Evolutionary conservation across 805 yeast genomes (phyloP).

Genomic region (Nakazawaea holstii): DNA sequence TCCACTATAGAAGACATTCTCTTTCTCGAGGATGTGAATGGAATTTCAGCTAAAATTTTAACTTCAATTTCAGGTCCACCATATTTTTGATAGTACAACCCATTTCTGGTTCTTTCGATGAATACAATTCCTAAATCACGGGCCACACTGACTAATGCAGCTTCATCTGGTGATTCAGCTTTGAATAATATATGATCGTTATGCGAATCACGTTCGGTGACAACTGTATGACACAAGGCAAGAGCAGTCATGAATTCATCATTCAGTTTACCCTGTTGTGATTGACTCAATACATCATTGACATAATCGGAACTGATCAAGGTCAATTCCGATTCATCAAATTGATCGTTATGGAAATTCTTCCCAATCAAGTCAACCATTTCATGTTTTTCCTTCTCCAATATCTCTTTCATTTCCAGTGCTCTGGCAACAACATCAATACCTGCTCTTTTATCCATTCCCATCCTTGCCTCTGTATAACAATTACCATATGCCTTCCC

Average conservation of each 20-base stretch:
- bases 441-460: conserved; percentile 74
- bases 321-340: conserved; percentile 45
- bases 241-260: conserved; percentile 58
- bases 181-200: conserved; percentile 44
- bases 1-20: conserved; percentile 73
- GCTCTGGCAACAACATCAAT: conserved; percentile 64
- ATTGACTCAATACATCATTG: conserved; percentile 40
- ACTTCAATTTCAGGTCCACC: conserved; percentile 42
- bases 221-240: conserved; percentile 72
- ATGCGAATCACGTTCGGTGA: conserved; percentile 47
- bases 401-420: conserved; percentile 43
- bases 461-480: conserved; percentile 79
- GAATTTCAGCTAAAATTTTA: conserved; percentile 49
- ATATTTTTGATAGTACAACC: conserved; percentile 33
- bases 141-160: conserved; percentile 73
- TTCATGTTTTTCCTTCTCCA: conserved; percentile 49
- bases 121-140: conserved; percentile 67
- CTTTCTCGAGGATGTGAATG: conserved; percentile 68
- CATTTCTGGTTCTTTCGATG: conserved; percentile 45
- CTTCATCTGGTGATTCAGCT: conserved; percentile 83
- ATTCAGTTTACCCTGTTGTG: conserved; percentile 40
- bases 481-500: conserved; percentile 74
- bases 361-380: conserved; percentile 47
- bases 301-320: conserved; percentile 59
- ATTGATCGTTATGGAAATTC: conserved; percentile 38